Evolutionary conservation across 2,329 filamentous ascomycete genomes (phyloP), one percentile per base, ranked within the genome.

Genomic region (Annulohypoxylon truncatum): DNA sequence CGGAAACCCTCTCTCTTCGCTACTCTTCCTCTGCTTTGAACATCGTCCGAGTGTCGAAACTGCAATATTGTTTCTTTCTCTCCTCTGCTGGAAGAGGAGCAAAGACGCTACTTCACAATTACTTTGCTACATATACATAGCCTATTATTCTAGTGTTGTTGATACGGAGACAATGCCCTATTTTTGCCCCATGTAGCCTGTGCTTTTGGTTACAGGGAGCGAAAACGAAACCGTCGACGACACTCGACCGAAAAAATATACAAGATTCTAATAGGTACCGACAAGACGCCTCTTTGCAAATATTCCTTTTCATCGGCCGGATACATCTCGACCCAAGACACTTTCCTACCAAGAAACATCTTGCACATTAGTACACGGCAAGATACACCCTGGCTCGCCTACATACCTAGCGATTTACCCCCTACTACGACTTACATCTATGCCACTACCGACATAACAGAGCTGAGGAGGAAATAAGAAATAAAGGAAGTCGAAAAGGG

Each of bases 401-500:
- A 48, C 46, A 9, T 33, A 22, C 31, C 13, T 53, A 53, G 35
- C 51, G 35, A 40, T n/a, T 24, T 48, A 28, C 44, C 13, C 42
- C 6, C 22, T 22, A 24, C 42, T 46, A 46, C 24, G 4, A 50
- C 28, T 33, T 50, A 50, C 18, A 44, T 24, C 35, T 55, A 66
- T 63, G 64, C 24, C 40, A 61, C 44, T 28, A 24, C n/a, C 18
- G 20, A 61, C 29, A 31, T 31, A 28, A 31, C 35, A 53, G 35
- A 44, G 8, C 13, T 38, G 44, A 67, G 64, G 51, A 58, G 55
- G 64, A 57, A 64, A 35, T 42, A 58, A 29, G 24, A 18, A 18
- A 35, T 35, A 64, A 24, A 9, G 26, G 26, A 54, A 51, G 15
- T n/a, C 33, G 31, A 10, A 44, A 33, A 15, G n/a, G 24, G 24